Evolutionary conservation across 306 rosid species (phyloP), one percentile per base, ranked within the genome.

Genomic region (Astragalus glycyphyllos): DNA sequence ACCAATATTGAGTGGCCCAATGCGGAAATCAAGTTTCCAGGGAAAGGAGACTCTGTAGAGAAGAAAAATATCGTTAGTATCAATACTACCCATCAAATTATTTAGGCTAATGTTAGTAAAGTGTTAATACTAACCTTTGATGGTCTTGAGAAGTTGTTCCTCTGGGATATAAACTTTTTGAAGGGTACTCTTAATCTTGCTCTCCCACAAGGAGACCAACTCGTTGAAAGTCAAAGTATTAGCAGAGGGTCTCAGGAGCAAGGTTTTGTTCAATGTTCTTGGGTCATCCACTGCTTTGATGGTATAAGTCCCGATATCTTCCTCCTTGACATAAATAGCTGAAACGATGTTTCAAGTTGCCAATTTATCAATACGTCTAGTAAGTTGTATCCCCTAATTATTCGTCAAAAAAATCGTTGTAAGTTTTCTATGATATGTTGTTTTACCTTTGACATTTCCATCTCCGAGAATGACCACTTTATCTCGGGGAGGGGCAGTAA

Each of bases 201-300:
- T 78, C 77, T 84, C 88, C 88, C 88, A 84, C 41, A 84, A 48
- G 49, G 82, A 48, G 0, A 84, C 66, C 2, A 84, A 29, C 64
- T 84, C 85, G 0, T 84, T 67, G 77, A 81, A 78, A 29, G 77
- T 14, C 72, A 84, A 34, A 62, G 23, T 5, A 68, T 84, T 84
- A 1, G 50, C 69, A 2, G 79, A 79, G 14, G 75, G 88, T 49
- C 61, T 71, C 0, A 81, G 0, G 42, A 71, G 46, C 4, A 84
- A 45, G 8, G 0, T n/a, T 69, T 84, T 81, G 80, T 81, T 84
- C 77, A 84, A 78, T 17, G 85, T 84, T 81, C 85, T 81, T 29
- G 76, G 83, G 11, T 82, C 86, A 0, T 75, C 79, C 59, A 65
- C 86, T 37, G 86, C 68, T 79, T 81, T 81, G 4, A 78, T 78